Evolutionary conservation across 768 basidiomycete genomes (phyloP).

Genomic region (Suillus variegatus): DNA sequence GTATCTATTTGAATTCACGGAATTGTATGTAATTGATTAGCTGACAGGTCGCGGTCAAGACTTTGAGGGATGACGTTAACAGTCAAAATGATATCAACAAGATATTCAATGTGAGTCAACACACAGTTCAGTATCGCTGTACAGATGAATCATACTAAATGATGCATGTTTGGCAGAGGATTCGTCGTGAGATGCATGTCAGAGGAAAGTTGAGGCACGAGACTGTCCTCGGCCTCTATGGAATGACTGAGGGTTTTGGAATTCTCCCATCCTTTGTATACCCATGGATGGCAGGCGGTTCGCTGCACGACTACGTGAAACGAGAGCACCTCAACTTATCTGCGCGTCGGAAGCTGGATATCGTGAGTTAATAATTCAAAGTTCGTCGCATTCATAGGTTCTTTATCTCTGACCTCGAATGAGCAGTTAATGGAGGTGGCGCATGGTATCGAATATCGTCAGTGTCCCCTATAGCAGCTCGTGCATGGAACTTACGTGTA

Average conservation of each 20-base stretch:
- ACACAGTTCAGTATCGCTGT: neutral
- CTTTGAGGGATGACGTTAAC: neutral
- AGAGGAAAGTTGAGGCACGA: neutral
- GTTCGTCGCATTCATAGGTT: rapidly evolving
- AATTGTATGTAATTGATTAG: neutral
- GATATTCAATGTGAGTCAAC: neutral
- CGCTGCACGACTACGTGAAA: neutral
- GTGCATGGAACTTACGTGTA: too few species aligned
- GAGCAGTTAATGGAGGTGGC: too few species aligned
- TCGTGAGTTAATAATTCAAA: neutral
- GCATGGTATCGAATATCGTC: too few species aligned
- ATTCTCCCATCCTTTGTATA: neutral
- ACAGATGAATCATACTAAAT: neutral
- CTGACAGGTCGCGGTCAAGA: neutral
- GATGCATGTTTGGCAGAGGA: neutral
- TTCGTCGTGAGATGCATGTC: neutral
- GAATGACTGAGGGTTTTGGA: neutral
- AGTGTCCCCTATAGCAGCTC: too few species aligned
- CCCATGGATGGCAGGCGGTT: neutral
- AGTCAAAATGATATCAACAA: neutral
- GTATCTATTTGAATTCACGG: neutral
- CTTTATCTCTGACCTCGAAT: too few species aligned
- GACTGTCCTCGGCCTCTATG: neutral
- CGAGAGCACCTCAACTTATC: neutral
- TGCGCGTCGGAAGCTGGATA: neutral